Percentiles rank a stretch among this genome's conserved stretches.
These are phyloP conservation scores for Rhizopogon rudus DNA, from an alignment of 768 basidiomycete species.

Conservation along the genomic window DNA sequence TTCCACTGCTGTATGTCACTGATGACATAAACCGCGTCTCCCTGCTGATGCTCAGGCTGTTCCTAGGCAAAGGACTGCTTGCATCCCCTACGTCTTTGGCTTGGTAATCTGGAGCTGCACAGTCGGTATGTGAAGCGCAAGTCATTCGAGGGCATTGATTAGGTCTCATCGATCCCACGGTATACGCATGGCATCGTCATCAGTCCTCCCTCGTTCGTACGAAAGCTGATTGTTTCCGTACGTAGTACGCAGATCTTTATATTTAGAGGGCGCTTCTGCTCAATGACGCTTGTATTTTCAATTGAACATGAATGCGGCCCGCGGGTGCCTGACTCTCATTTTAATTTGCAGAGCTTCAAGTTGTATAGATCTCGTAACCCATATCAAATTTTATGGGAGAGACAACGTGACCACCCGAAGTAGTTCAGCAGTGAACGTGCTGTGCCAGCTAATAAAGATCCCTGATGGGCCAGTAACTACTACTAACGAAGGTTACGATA, in stretches of 20 bases:
- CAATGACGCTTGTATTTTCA: neutral
- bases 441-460: neutral
- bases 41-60: neutral
- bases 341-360: neutral
- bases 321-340: neutral
- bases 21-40: neutral
- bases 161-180: slow-evolving; percentile 7
- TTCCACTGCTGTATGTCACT: slow-evolving; percentile 37
- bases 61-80: slow-evolving; percentile 61
- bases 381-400: too few relatives aligned
- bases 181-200: too few relatives aligned
- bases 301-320: neutral
- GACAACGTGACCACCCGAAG: too few relatives aligned
- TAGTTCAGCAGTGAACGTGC: neutral
- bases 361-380: too few relatives aligned
- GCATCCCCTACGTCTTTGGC: slow-evolving; percentile 36
- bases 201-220: too few relatives aligned
- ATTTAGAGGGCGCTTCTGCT: neutral
- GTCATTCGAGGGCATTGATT: too few relatives aligned
- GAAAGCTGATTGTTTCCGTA: neutral
- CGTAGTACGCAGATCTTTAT: neutral
- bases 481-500: too few relatives aligned
- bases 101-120: too few relatives aligned
- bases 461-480: too few relatives aligned
- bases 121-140: too few relatives aligned